Base-by-base conservation (phyloP, 345 rosid genomes). In the Abelmoschus esculentus region DNA sequence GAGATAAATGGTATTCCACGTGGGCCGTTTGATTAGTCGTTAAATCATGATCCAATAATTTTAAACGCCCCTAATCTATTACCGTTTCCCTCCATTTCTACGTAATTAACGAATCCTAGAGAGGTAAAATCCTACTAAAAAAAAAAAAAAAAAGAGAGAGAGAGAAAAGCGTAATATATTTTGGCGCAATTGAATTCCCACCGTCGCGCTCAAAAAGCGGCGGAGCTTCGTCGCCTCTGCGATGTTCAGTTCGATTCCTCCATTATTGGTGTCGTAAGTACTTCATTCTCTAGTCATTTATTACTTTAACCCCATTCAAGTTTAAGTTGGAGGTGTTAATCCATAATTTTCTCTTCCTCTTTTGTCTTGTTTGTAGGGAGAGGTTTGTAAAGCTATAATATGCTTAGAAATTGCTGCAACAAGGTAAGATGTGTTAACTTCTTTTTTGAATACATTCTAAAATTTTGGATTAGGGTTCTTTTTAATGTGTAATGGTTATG, bases 231-330 rank as follows among this genome's bases (percentile, higher is more conserved):
- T 66, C 97, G 99, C 70, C 93, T 95, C 58, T 88, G 90, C 60
- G 98, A 95, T 70, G 92, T 88, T 22, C 96, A 86, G 74, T 95
- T 95, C 69, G 96, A 91, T 70, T 91, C 99, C 46, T 95, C 98
- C 28, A 49, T 91, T 61, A 87, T 95, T 76, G 98, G 99, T 60
- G 83, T 95, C 40, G 98, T 93, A 80, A 81, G 87, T 59, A 7
- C 5, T 56, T 19, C 4, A 6, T 1, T n/a, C 4, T 69, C 55
- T 60, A 1, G 4, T 32, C 10, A 50, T 40, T 17, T 22, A 7
- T 61, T 19, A 49, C 0, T 58, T 40, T 7, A 15, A 56, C 7
- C 64, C 22, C 32, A 19, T 19, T 55, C 0, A 9, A 69, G n/a
- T 36, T 60, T 40, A 26, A 70, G 26, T 13, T 3, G 8, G 15